Conservation (phyloP, 139 green algal genomes). For the Coelastrella sp. region DNA sequence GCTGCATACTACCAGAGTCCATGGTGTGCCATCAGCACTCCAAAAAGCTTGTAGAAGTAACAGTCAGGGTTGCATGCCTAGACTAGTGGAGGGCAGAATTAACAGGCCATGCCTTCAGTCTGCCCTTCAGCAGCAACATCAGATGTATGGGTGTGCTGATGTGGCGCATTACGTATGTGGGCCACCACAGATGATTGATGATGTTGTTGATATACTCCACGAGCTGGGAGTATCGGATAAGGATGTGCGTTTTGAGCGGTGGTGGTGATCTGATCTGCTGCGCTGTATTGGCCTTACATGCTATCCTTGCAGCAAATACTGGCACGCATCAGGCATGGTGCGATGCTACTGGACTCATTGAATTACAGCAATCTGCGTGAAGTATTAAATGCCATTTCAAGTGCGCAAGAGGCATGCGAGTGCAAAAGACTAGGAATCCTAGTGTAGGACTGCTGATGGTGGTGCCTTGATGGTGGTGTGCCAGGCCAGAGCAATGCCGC, state of each 20-base stretch:
- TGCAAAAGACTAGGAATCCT: too few species aligned
- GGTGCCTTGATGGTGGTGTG: too few species aligned
- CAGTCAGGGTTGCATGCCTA: neutral
- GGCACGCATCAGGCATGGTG: neutral
- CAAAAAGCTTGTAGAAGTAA: neutral
- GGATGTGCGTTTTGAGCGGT: conserved; percentile 10
- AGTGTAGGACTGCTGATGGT: too few species aligned
- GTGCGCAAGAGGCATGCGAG: too few species aligned
- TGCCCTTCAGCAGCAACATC: conserved; percentile 18
- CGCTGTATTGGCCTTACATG: neutral
- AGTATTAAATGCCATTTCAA: too few species aligned
- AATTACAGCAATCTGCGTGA: too few species aligned
- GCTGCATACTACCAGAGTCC: conserved; percentile 7
- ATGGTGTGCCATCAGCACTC: neutral
- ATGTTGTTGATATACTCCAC: neutral
- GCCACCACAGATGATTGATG: conserved; percentile 28
- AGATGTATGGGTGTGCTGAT: neutral
- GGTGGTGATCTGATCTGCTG: conserved; percentile 32
- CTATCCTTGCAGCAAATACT: neutral
- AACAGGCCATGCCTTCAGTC: neutral
- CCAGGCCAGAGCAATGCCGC: too few species aligned
- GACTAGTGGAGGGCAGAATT: conserved; percentile 12
- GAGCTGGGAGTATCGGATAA: neutral
- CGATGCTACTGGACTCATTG: neutral
- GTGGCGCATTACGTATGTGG: conserved; percentile 38